Evolutionary conservation across 352 stramenopile genomes (phyloP), one percentile per base, ranked within the genome.

Genomic region (Phytophthora pinifolia): DNA sequence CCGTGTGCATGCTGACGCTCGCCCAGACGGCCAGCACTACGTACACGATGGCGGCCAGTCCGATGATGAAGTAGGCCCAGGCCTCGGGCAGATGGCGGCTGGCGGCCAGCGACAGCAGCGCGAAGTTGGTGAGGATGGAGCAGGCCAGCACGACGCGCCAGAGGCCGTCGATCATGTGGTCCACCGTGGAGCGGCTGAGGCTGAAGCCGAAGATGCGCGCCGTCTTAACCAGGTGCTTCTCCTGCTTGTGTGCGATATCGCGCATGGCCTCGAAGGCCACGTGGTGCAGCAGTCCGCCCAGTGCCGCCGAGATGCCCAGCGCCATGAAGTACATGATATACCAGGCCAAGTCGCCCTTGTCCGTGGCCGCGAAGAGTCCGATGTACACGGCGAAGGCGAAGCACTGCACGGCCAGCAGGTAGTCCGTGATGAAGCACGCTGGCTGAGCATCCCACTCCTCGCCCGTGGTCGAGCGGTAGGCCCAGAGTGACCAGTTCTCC

Each of bases 321-420:
- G 83, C 85, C 47, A 91, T 70, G 59, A 94, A 93, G 76, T 94
- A 94, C 59, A 91, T 89, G 35, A 93, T 34, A 58, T 93, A 93
- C 85, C 83, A 93, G 51, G 73, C 59, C 22, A 72, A 43, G 35
- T 84, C 62, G 45, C 63, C 67, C 43, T 79, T 72, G 18, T 86
- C 76, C 22, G 74, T 70, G 14, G 67, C 62, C 12, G 76, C 77
- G 36, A 88, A 89, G n/a, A 92, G 68, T n/a, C 69, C 69, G 36
- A 92, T 73, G 66, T 94, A 94, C 14, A 80, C 65, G 43, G 81
- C 72, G 65, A 88, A 92, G 42, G 76, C 72, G 51, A 94, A 94
- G 68, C 80, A 92, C 67, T 94, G 85, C 14, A 91, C 44, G 9
- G 81, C 85, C 47, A 94, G 69, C 30, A 93, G 41, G 62, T 94